These are phyloP conservation scores for Hypoxylon rubiginosum DNA, from an alignment of 2,329 filamentous ascomycete genomes.

Conservation along the genomic window DNA sequence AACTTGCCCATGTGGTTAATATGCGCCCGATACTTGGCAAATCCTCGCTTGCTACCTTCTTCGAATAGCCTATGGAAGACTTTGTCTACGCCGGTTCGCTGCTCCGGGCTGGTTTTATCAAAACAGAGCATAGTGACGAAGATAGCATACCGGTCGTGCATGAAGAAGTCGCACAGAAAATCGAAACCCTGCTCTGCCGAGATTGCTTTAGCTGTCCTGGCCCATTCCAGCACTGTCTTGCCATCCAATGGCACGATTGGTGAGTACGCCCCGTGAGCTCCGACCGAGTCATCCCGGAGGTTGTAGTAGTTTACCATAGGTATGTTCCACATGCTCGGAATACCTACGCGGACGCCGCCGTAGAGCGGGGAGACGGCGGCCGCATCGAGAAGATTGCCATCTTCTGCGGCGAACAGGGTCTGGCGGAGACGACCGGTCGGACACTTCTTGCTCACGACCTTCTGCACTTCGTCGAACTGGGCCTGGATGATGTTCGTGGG, in stretches of 20 bases:
- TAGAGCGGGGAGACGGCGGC: slow-evolving; percentile 50
- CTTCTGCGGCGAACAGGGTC: slow-evolving; percentile 55
- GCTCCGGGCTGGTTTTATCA: slow-evolving; percentile 58
- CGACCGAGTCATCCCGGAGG: slow-evolving; percentile 46
- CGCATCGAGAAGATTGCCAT: slow-evolving; percentile 57
- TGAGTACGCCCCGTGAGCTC: slow-evolving; percentile 56
- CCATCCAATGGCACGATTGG: slow-evolving; percentile 56
- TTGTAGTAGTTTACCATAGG: slow-evolving; percentile 56
- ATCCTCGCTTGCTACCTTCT: slow-evolving; percentile 54
- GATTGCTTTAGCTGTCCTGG: slow-evolving; percentile 56
- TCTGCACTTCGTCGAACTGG: slow-evolving; percentile 58
- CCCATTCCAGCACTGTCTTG: slow-evolving; percentile 58
- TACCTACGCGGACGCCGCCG: slow-evolving; percentile 54
- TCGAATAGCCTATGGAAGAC: slow-evolving; percentile 53
- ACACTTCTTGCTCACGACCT: slow-evolving; percentile 53
- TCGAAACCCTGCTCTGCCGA: slow-evolving; percentile 60
- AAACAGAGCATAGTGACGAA: slow-evolving; percentile 64
- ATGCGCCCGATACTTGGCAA: slow-evolving; percentile 56
- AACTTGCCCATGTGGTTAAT: slow-evolving; percentile 57
- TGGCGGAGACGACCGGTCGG: slow-evolving; percentile 56
- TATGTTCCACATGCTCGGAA: slow-evolving; percentile 55
- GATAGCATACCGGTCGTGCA: slow-evolving; percentile 62
- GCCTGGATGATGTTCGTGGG: slow-evolving; percentile 58
- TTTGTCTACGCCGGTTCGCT: slow-evolving; percentile 54
- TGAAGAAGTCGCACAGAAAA: slow-evolving; percentile 62